Conservation (phyloP, 2,329 filamentous ascomycete species). For the Colletotrichum magnum region DNA sequence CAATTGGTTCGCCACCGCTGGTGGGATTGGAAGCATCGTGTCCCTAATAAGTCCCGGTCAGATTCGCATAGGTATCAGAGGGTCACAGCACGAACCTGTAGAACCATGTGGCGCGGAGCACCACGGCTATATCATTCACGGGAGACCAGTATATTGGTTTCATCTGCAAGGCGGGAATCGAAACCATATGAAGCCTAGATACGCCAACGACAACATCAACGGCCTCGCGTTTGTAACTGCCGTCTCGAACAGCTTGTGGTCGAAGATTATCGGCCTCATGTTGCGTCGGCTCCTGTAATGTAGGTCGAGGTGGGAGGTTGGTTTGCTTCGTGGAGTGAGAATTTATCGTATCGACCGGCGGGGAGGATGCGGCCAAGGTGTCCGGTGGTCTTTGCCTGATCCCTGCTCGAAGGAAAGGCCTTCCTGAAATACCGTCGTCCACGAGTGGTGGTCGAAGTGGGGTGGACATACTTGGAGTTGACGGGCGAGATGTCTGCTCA, state of each 20-base stretch:
- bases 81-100: conserved; percentile 73
- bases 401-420: conserved; percentile 64
- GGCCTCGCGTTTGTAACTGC: conserved; percentile 43
- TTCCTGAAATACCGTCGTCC: conserved; percentile 69
- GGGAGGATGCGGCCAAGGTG: conserved; percentile 36
- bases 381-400: conserved; percentile 46
- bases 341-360: conserved; percentile 24
- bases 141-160: conserved; percentile 98
- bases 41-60: conserved; percentile 62
- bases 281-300: conserved; percentile 2
- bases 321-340: neutral
- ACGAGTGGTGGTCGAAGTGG: conserved; percentile 38
- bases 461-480: conserved; percentile 19
- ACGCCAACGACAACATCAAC: conserved; percentile 85
- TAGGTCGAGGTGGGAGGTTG: neutral
- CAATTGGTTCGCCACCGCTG: conserved; percentile 88
- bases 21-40: conserved; percentile 91
- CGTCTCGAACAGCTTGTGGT: conserved; percentile 16
- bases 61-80: neutral
- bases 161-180: conserved; percentile 87
- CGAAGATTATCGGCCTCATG: neutral
- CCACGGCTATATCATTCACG: conserved; percentile 87
- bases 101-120: conserved; percentile 94
- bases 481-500: conserved; percentile 33
- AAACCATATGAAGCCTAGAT: conserved; percentile 90